Conservation (phyloP, 805 yeast species). For the Maudiozyma bulderi region DNA sequence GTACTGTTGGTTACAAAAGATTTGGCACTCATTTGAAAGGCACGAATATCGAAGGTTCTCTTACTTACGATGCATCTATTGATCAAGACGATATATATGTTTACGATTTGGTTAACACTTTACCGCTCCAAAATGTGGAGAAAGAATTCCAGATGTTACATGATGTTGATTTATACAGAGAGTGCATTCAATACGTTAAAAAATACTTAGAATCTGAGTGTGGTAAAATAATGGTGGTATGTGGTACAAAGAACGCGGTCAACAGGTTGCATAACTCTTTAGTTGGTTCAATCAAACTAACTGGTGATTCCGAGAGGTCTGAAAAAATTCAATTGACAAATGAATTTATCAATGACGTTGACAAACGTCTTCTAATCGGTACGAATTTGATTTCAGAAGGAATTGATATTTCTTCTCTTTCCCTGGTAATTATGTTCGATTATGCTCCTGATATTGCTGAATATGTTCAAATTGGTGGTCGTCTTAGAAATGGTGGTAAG, state of each 20-base stretch:
- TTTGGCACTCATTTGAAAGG: neutral
- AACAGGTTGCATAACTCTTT: neutral
- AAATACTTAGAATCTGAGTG: neutral
- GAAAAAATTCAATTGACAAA: neutral
- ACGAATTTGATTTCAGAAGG: neutral
- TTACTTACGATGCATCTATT: neutral
- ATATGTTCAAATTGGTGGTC: neutral
- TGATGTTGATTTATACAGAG: neutral
- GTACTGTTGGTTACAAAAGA: neutral
- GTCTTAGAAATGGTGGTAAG: neutral
- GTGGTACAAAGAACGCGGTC: neutral
- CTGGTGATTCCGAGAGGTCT: neutral
- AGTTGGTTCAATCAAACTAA: neutral
- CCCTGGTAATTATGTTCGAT: neutral
- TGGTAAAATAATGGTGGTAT: neutral
- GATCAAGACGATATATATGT: neutral
- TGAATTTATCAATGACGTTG: neutral
- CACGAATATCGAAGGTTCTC: neutral
- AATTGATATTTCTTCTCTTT: neutral
- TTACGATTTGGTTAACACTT: neutral
- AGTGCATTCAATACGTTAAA: neutral
- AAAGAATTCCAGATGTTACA: neutral
- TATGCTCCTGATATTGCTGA: neutral
- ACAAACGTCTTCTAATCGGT: neutral
- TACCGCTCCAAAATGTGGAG: neutral